phyloP scores from a whole-genome alignment of 2,329 filamentous ascomycete species.

The Aspergillus sp. region DNA sequence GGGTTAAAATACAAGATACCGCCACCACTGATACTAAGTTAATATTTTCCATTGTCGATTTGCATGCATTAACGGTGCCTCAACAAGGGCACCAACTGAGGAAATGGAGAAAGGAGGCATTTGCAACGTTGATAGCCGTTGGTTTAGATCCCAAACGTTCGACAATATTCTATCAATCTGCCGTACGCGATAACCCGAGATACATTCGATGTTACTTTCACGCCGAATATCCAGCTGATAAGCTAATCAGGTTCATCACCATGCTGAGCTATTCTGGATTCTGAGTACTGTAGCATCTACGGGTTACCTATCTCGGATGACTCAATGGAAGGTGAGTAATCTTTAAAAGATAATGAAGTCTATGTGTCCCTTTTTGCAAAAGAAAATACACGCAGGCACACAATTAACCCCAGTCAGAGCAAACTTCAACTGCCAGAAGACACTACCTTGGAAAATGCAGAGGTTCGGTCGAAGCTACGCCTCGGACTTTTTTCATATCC shows the following conservation, averaged over 20 bases:
- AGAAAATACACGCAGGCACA: neutral
- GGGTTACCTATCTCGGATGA: slow-evolving; percentile 97
- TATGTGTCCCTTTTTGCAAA: neutral
- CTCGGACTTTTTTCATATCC: slow-evolving; percentile 94
- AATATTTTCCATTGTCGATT: slow-evolving; percentile 84
- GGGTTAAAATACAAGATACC: slow-evolving; percentile 75
- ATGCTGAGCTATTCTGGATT: slow-evolving; percentile 96
- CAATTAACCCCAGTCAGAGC: slow-evolving; percentile 51
- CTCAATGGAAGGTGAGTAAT: slow-evolving; percentile 84
- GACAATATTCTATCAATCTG: slow-evolving; percentile 79
- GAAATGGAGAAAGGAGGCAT: slow-evolving; percentile 67
- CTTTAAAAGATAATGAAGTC: neutral
- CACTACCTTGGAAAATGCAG: slow-evolving; percentile 57
- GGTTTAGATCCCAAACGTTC: slow-evolving; percentile 77
- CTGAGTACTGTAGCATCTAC: slow-evolving; percentile 87
- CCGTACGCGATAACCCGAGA: slow-evolving; percentile 49
- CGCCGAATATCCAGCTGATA: neutral
- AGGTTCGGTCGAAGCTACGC: slow-evolving; percentile 66
- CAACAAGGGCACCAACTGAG: slow-evolving; percentile 64
- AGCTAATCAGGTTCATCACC: slow-evolving; percentile 63
- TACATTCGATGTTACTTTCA: neutral
- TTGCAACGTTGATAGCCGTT: slow-evolving; percentile 79
- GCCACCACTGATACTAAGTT: slow-evolving; percentile 59
- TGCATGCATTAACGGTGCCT: slow-evolving; percentile 85
- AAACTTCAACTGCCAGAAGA: slow-evolving; percentile 68